These are phyloP conservation scores for Candida gorgasii DNA, from an alignment of 805 yeast genomes.

Conservation along the genomic window DNA sequence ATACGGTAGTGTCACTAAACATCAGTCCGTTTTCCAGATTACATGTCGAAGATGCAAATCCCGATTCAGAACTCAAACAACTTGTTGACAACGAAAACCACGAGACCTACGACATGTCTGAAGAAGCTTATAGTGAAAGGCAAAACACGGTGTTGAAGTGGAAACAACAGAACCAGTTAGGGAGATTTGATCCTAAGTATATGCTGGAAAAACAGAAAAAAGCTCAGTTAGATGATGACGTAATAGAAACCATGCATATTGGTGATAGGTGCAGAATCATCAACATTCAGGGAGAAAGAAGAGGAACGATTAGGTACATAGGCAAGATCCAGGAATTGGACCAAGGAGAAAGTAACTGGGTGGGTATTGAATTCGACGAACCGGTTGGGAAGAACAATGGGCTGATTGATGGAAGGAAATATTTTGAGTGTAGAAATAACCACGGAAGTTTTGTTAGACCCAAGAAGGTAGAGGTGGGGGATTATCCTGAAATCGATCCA, in stretches of 20 bases:
- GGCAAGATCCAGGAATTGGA: slow-evolving; percentile 69
- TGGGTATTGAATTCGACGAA: slow-evolving; percentile 83
- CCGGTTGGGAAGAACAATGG: slow-evolving; percentile 91
- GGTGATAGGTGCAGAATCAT: slow-evolving; percentile 58
- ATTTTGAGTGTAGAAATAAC: slow-evolving; percentile 56
- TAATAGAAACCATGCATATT: slow-evolving; percentile 32
- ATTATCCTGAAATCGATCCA: slow-evolving; percentile 52
- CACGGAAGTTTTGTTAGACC: slow-evolving; percentile 85
- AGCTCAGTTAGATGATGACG: slow-evolving; percentile 30
- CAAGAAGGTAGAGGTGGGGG: slow-evolving; percentile 64
- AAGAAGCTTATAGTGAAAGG: slow-evolving; percentile 61
- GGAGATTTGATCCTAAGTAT: slow-evolving; percentile 66
- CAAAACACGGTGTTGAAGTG: slow-evolving; percentile 69
- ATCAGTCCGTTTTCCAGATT: slow-evolving; percentile 48
- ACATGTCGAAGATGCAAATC: slow-evolving; percentile 59
- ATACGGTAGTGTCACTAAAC: slow-evolving; percentile 23
- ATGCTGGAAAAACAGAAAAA: slow-evolving; percentile 27
- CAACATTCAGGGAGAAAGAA: slow-evolving; percentile 49
- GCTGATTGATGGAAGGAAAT: slow-evolving; percentile 54
- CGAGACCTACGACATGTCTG: slow-evolving; percentile 44
- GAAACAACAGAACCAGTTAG: slow-evolving; percentile 70
- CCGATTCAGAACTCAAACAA: slow-evolving; percentile 46
- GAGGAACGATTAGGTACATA: slow-evolving; percentile 70
- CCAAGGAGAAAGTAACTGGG: slow-evolving; percentile 56
- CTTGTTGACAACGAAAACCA: slow-evolving; percentile 20